A percentile compares a stretch with the other conserved stretches of the same genome.
phyloP scores from a whole-genome alignment of 202 grass and related monocot species.

The Carex arenaria region DNA sequence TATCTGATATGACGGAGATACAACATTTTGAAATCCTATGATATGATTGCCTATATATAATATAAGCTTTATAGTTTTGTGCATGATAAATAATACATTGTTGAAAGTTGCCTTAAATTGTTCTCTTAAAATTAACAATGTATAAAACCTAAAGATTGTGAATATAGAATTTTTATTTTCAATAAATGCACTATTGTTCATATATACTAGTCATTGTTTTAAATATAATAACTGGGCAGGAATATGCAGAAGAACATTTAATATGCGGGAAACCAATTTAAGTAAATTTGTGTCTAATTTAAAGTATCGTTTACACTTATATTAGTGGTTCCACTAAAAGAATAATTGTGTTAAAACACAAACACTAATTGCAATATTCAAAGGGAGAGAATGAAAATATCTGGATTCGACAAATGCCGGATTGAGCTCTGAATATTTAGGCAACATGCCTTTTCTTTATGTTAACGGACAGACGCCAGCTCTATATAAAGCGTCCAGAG shows the following conservation, averaged over 20 bases:
- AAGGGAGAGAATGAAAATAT: background rate
- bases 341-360: background rate
- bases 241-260: background rate
- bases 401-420: background rate
- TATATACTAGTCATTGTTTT: background rate
- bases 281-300: background rate
- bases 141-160: background rate
- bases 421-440: background rate
- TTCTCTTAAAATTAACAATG: background rate
- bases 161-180: background rate
- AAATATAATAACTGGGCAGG: background rate
- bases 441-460: background rate
- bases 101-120: background rate
- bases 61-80: background rate
- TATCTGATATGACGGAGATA: background rate
- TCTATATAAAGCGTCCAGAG: background rate
- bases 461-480: background rate
- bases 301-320: background rate
- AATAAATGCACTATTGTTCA: background rate
- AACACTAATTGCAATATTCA: background rate
- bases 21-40: background rate
- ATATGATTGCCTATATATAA: background rate
- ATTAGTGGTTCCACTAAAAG: background rate
- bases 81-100: background rate
- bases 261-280: background rate